Evolutionary conservation across 768 basidiomycete species (phyloP), one percentile per base, ranked within the genome.

Genomic region (Wakefieldia striispora): DNA sequence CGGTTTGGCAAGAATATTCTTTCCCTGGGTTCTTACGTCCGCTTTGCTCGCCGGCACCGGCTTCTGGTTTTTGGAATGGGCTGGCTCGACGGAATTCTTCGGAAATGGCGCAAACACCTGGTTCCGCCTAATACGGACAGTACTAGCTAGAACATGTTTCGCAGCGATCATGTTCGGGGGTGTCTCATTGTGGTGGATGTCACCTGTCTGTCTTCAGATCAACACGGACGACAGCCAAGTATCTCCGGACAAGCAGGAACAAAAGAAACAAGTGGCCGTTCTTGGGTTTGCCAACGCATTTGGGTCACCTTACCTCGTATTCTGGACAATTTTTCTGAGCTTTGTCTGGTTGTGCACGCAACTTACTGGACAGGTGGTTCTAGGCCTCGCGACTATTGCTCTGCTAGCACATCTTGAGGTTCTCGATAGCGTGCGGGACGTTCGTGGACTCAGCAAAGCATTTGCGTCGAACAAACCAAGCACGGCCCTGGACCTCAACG

Each of bases 231-330:
- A 57, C 21, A 34, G 36, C 38, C 43, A 50, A 34, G 46, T 26
- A 10, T 33, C 52, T 2, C 19, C 47, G 26, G 31, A 50, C 13
- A 50, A 50, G 56, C 51, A 73, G 55, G 57, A 70, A 37, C 63
- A 49, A 43, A 74, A 62, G 63, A 66, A 59, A 14, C 76, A 81
- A 40, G 75, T 82, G 36, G 76, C 73, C 17, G 79, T 97, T 2
- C 68, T 92, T 1, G 95, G 95, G 0, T 95, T 85, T 60, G 89
- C 91, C 0, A 97, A 97, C 64, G 84, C 90, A 0, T 95, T 84
- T 59, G 95, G 93, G 14, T 84, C 93, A 14, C 82, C 91, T 2
- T 97, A 93, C 66, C 72, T 94, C 47, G 70, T 95, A 33, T 90
- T 97, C 61, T 87, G 88, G 80, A 74, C 79, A 7, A 75, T 88